Base-by-base conservation (phyloP, 192 early-diverging fungal genomes). In the Globomyces pollinis-pini region DNA sequence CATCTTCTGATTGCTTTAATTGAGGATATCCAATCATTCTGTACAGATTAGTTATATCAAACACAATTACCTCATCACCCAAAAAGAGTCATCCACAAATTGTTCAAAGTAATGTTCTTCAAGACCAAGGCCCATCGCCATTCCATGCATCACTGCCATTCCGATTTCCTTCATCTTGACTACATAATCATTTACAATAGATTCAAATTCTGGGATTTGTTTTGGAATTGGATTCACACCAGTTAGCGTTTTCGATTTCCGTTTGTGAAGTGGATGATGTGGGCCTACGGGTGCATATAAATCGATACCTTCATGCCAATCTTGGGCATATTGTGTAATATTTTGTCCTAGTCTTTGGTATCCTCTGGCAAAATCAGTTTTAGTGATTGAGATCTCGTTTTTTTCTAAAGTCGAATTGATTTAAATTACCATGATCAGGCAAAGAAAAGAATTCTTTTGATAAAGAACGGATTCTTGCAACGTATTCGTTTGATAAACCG, bases 281-380 rank as follows among this genome's bases (percentile, higher is more conserved):
- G 36, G 3, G 12, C 50, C 35, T 23, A 77, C 65, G 12, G 74
- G 75, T 41, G 63, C 70, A 47, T 76, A 76, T 21, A 72, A 63
- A 38, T 76, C 74, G 57, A 53, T 28, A 44, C 66, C 74, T 50
- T 76, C 74, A 36, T 76, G 74, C 64, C 70, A 76, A 39, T 76
- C 74, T 32, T 68, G 71, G 45, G 63, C 57, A 53, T 78, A 77
- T 38, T 50, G 60, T n/a, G 74, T 76, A 36, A 76, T 73, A 41
- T 76, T 76, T 51, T 78, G 69, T 2, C 74, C 75, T 26, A 76
- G 54, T 45, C 68, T 52, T 57, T 76, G 74, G 64, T 76, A 76
- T 1, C 74, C 74, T 52, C 74, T 75, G 20, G 75, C 74, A 18
- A 61, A 58, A 70, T 75, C 73, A 30, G 54, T 57, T 32, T 76